Evolutionary conservation across 768 basidiomycete species (phyloP).

Genomic region (Rhizopogon sp.): DNA sequence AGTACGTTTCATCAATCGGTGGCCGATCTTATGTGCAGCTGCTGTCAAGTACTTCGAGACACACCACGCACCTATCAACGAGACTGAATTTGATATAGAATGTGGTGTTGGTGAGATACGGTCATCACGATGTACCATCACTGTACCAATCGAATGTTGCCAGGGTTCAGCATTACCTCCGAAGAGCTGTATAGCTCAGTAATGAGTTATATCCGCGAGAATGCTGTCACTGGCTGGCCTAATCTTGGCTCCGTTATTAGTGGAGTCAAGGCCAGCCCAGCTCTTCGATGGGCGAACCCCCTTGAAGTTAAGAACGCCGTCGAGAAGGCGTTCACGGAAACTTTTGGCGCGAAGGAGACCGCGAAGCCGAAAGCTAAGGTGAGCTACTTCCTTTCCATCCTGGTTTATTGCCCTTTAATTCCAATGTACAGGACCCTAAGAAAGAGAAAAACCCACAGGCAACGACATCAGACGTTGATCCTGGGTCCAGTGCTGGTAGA

Average conservation of each 20-base stretch:
- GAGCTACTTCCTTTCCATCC: constrained; percentile 2
- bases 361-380: constrained; percentile 68
- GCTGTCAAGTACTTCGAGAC: constrained; percentile 72
- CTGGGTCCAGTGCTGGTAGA: constrained; percentile 26
- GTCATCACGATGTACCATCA: constrained; percentile 1
- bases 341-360: constrained; percentile 69
- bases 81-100: constrained; percentile 63
- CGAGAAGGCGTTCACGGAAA: constrained; percentile 60
- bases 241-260: constrained; percentile 65
- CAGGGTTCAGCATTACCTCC: constrained; percentile 76
- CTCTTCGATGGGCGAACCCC: constrained; percentile 77
- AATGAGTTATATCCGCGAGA: constrained; percentile 50
- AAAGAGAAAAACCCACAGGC: constrained; percentile 29
- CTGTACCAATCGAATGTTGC: constrained; percentile 1
- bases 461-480: constrained; percentile 30
- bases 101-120: constrained; percentile 81
- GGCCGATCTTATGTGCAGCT: constrained; percentile 9
- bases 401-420: not conserved
- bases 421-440: constrained; percentile 40
- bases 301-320: constrained; percentile 81
- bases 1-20: not conserved
- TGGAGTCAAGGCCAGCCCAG: constrained; percentile 53
- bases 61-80: constrained; percentile 56
- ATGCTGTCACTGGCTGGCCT: constrained; percentile 64
- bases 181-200: constrained; percentile 57